Conservation (phyloP, 495 filamentous ascomycete species). For the Tricharina praecox region DNA sequence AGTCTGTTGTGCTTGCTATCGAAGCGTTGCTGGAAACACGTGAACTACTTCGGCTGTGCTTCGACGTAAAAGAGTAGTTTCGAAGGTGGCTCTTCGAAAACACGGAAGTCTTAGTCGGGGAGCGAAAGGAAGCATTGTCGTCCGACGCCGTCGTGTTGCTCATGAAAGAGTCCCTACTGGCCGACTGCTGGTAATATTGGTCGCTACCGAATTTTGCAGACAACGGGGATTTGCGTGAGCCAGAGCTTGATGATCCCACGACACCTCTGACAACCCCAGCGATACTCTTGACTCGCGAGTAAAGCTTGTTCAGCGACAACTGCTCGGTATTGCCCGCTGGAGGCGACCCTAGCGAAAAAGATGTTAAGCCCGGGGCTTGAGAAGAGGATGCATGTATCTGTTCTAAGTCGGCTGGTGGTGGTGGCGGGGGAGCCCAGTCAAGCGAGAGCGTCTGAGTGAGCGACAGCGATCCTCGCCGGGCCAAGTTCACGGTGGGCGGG, state of each 20-base stretch:
- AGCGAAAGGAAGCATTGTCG: not conserved
- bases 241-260: slow-evolving; percentile 14
- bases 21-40: slow-evolving; percentile 18
- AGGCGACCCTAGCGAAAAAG: slow-evolving; percentile 26
- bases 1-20: slow-evolving; percentile 14
- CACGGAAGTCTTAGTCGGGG: slow-evolving; percentile 3
- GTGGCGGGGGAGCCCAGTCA: slow-evolving; percentile 18
- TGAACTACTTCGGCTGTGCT: slow-evolving; percentile 9
- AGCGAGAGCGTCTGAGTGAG: slow-evolving; percentile 24
- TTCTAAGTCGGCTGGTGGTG: slow-evolving; percentile 23
- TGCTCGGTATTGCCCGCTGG: slow-evolving; percentile 17
- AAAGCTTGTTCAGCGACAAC: slow-evolving; percentile 20
- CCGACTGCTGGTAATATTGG: slow-evolving; percentile 15
- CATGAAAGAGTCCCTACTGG: slow-evolving; percentile 21
- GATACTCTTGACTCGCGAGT: slow-evolving; percentile 26
- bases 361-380: slow-evolving; percentile 22
- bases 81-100: not conserved
- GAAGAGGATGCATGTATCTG: slow-evolving; percentile 27
- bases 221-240: not conserved
- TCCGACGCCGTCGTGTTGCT: slow-evolving; percentile 1
- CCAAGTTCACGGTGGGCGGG: too few relatives aligned
- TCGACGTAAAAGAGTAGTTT: not conserved
- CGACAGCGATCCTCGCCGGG: slow-evolving; percentile 24
- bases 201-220: slow-evolving; percentile 21
- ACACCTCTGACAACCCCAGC: slow-evolving; percentile 22